Evolutionary conservation across 306 rosid species (phyloP).

Genomic region (Luffa acutangula): DNA sequence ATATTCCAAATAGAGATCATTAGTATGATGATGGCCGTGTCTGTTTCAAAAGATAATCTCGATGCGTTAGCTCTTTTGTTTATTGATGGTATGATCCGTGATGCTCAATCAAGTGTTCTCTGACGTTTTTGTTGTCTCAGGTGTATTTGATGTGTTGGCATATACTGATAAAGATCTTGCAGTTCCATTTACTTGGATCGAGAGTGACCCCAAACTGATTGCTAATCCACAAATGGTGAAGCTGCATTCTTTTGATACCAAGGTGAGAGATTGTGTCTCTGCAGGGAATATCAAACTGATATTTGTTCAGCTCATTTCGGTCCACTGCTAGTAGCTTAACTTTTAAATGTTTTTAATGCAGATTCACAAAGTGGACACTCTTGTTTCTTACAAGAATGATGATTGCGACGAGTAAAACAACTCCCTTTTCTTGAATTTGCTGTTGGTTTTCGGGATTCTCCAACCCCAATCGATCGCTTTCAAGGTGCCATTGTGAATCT

Average conservation of each 20-base stretch:
- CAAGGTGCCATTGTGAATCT: slow-evolving; percentile 31
- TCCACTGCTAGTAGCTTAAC: not conserved
- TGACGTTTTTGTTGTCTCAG: slow-evolving; percentile 22
- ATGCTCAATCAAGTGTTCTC: not conserved
- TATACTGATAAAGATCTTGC: slow-evolving; percentile 93
- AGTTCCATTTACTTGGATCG: slow-evolving; percentile 94
- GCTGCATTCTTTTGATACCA: slow-evolving; percentile 94
- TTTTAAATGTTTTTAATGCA: slow-evolving; percentile 20
- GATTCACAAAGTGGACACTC: slow-evolving; percentile 92
- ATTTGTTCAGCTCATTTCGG: not conserved
- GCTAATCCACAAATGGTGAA: slow-evolving; percentile 98
- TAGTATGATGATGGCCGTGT: not conserved
- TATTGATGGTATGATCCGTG: not conserved
- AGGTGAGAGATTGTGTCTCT: slow-evolving; percentile 30
- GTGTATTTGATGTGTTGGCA: slow-evolving; percentile 91
- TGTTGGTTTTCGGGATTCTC: not conserved
- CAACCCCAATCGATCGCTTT: not conserved
- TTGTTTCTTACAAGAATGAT: slow-evolving; percentile 92
- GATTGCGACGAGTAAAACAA: slow-evolving; percentile 54
- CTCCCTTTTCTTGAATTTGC: not conserved
- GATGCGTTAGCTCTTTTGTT: not conserved
- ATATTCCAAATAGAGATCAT: not conserved
- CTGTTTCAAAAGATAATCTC: not conserved
- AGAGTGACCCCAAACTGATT: slow-evolving; percentile 95
- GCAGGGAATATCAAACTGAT: not conserved